Conservation (phyloP, 2,329 filamentous ascomycete genomes). For the Magnaporthales sp. region DNA sequence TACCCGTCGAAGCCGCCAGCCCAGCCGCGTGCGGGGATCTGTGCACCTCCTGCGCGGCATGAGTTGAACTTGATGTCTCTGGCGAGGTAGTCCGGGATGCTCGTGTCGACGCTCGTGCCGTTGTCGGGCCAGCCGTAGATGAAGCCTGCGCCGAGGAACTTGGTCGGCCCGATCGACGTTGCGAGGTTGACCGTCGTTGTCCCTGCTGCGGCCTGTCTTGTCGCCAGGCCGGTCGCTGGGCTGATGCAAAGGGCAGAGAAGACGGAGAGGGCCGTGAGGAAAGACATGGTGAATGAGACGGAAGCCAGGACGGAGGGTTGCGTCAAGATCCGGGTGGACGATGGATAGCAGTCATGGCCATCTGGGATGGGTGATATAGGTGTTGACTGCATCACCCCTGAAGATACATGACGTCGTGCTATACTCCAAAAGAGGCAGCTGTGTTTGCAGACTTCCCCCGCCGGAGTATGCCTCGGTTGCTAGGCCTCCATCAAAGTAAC, state of each 20-base stretch:
- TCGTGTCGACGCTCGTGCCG: slow-evolving; percentile 12
- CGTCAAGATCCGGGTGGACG: not conserved
- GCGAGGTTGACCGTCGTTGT: slow-evolving; percentile 14
- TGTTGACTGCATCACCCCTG: not conserved
- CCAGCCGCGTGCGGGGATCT: slow-evolving; percentile 13
- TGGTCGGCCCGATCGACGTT: slow-evolving; percentile 10
- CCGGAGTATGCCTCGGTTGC: not conserved
- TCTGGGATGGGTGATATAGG: not conserved
- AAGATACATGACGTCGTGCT: not conserved
- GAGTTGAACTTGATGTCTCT: slow-evolving; percentile 15
- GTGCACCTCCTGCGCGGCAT: slow-evolving; percentile 13
- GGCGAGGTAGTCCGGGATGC: slow-evolving; percentile 8
- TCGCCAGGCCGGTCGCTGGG: not conserved
- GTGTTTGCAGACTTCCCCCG: too few relatives aligned
- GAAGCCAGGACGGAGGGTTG: too few relatives aligned
- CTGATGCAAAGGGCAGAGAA: not conserved
- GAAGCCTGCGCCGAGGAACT: slow-evolving; percentile 15
- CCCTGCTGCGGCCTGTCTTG: not conserved
- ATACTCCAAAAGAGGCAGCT: not conserved
- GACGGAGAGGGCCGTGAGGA: not conserved
- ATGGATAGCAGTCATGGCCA: not conserved
- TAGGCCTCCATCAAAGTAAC: not conserved
- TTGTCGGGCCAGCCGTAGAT: slow-evolving; percentile 16
- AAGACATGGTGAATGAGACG: not conserved
- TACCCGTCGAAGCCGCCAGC: slow-evolving; percentile 10